phyloP scores from a whole-genome alignment of 768 basidiomycete species.

The Xerocomus potaroensis region DNA sequence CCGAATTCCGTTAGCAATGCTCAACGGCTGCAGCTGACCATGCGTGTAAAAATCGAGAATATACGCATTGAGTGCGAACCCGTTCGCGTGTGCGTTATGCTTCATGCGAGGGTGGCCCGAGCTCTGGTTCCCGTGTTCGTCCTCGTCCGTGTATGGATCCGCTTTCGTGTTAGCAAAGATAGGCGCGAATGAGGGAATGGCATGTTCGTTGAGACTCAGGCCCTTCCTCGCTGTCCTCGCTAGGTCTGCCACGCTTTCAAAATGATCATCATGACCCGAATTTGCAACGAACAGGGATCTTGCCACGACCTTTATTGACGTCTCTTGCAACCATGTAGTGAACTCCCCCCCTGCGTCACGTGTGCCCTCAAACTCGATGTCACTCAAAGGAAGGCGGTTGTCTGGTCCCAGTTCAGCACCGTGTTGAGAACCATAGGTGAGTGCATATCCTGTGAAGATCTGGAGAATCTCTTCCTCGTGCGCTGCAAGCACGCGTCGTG shows the following conservation, averaged over 20 bases:
- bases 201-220: slow-evolving; percentile 53
- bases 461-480: slow-evolving; percentile 49
- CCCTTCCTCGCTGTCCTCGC: slow-evolving; percentile 47
- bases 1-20: slow-evolving; percentile 53
- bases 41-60: slow-evolving; percentile 66
- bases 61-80: slow-evolving; percentile 54
- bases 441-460: slow-evolving; percentile 55
- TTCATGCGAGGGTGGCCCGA: background rate
- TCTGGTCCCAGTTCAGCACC: slow-evolving; percentile 39
- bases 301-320: slow-evolving; percentile 35
- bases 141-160: background rate
- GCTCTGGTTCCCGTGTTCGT: background rate
- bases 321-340: slow-evolving; percentile 33
- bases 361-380: slow-evolving; percentile 17
- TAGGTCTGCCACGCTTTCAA: slow-evolving; percentile 49
- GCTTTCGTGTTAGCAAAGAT: slow-evolving; percentile 28
- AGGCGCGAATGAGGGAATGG: slow-evolving; percentile 51
- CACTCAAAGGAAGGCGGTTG: slow-evolving; percentile 46
- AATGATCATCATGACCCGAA: slow-evolving; percentile 60
- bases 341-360: slow-evolving; percentile 25
- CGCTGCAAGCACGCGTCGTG: slow-evolving; percentile 36
- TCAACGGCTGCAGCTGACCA: slow-evolving; percentile 49
- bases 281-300: slow-evolving; percentile 65
- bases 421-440: slow-evolving; percentile 43
- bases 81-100: background rate